Conservation (phyloP, 116 monocot genomes). For the Posidonia oceanica region DNA sequence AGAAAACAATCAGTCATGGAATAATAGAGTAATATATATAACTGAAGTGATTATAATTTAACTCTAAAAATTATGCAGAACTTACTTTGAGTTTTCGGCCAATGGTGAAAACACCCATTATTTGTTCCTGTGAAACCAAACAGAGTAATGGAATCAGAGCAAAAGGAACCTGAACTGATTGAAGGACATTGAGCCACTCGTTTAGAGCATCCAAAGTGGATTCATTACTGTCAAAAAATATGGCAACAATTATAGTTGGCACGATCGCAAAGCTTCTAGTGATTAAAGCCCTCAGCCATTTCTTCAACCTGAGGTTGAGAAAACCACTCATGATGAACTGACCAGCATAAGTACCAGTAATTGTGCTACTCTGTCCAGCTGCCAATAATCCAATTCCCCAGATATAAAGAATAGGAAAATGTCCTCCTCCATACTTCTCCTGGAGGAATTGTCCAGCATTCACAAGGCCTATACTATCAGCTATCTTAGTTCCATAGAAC, state of each 20-base stretch:
- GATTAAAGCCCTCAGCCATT: constrained; percentile 81
- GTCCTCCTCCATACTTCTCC: constrained; percentile 69
- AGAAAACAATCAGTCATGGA: no score
- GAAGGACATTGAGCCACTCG: constrained; percentile 93
- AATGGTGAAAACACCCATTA: constrained; percentile 76
- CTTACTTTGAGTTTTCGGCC: constrained; percentile 46
- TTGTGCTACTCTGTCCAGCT: constrained; percentile 90
- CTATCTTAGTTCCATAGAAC: constrained; percentile 62
- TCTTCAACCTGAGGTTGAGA: constrained; percentile 69
- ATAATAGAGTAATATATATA: no score
- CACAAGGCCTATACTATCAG: constrained; percentile 62
- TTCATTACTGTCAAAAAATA: constrained; percentile 71
- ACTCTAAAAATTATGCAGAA: neutral
- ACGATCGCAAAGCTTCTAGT: constrained; percentile 86
- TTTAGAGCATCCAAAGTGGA: constrained; percentile 67
- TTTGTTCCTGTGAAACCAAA: constrained; percentile 68
- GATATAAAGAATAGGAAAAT: constrained; percentile 79
- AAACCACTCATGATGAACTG: constrained; percentile 98
- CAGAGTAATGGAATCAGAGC: constrained; percentile 83
- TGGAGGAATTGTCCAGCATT: constrained; percentile 84
- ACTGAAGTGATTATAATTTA: neutral
- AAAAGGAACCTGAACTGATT: constrained; percentile 89
- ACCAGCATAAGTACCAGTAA: constrained; percentile 90
- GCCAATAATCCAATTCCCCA: constrained; percentile 91
- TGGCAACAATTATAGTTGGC: constrained; percentile 67